phyloP scores from a whole-genome alignment of 2,329 filamentous ascomycete species.

The Camillea tinctor region DNA sequence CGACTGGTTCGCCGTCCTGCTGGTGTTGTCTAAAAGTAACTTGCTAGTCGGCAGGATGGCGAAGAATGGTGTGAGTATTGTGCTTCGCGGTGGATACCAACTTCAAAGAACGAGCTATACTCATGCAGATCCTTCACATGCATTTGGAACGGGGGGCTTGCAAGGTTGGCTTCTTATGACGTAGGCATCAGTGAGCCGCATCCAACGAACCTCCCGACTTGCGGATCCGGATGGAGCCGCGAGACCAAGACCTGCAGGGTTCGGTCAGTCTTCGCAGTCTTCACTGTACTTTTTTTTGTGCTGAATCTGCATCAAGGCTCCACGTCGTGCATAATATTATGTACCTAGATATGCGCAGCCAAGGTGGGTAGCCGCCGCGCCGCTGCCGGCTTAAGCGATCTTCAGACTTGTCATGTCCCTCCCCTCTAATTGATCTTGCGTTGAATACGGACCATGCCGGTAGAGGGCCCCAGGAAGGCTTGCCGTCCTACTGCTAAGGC shows the following conservation, averaged over 20 bases:
- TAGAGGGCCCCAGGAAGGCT: background rate
- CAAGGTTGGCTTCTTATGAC: background rate
- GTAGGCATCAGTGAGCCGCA: background rate
- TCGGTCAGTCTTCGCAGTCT: background rate
- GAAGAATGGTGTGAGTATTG: background rate
- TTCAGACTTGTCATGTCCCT: background rate
- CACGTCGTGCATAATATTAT: background rate
- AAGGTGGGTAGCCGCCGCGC: background rate
- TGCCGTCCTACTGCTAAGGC: background rate
- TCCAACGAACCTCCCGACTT: constrained; percentile 1
- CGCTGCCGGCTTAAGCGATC: background rate
- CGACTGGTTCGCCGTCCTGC: background rate
- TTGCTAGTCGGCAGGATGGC: background rate
- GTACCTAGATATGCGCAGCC: background rate
- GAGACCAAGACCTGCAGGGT: background rate
- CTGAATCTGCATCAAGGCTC: background rate
- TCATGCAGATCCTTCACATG: background rate
- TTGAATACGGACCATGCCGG: background rate
- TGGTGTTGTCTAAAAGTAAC: background rate
- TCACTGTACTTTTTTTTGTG: background rate
- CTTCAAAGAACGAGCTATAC: background rate
- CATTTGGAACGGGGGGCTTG: background rate
- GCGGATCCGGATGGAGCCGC: constrained; percentile 2
- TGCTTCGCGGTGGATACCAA: background rate
- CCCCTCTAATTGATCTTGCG: background rate